Percentiles rank a stretch among this genome's conserved stretches.
Evolutionary conservation across 2,329 filamentous ascomycete species (phyloP).

Genomic region (Colletotrichum sp.): DNA sequence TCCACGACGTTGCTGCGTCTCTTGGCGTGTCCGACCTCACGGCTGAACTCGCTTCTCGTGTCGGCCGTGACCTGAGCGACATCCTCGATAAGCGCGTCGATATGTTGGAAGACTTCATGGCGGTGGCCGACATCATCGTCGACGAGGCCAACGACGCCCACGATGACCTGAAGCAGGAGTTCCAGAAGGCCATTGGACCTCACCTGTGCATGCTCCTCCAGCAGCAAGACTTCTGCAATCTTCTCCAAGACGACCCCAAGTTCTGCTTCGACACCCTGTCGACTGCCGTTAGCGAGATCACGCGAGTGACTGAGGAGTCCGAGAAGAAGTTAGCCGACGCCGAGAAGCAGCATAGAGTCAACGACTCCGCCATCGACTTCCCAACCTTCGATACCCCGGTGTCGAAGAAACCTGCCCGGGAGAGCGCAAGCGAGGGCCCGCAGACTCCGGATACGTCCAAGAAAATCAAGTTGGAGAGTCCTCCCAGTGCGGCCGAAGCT

Average conservation of each 20-base stretch:
- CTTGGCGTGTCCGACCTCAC: background rate
- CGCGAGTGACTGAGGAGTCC: background rate
- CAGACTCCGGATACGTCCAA: background rate
- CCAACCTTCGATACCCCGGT: background rate
- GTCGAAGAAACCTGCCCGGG: background rate
- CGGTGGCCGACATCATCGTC: background rate
- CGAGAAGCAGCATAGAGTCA: background rate
- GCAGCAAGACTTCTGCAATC: background rate
- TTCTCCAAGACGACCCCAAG: background rate
- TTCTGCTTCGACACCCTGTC: background rate
- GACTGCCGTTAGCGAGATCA: background rate
- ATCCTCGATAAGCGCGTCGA: background rate
- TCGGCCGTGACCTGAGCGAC: background rate
- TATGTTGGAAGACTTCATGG: background rate
- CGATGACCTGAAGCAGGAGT: background rate
- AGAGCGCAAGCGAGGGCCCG: background rate
- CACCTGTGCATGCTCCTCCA: background rate
- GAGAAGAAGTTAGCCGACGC: background rate
- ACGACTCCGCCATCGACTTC: background rate
- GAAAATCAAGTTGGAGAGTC: background rate
- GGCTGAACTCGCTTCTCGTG: background rate
- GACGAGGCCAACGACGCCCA: background rate
- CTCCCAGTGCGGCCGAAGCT: background rate
- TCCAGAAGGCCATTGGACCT: background rate
- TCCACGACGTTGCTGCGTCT: background rate